These are phyloP conservation scores for Smallanthus sonchifolius DNA, from an alignment of 129 eudicot genomes.

Conservation along the genomic window DNA sequence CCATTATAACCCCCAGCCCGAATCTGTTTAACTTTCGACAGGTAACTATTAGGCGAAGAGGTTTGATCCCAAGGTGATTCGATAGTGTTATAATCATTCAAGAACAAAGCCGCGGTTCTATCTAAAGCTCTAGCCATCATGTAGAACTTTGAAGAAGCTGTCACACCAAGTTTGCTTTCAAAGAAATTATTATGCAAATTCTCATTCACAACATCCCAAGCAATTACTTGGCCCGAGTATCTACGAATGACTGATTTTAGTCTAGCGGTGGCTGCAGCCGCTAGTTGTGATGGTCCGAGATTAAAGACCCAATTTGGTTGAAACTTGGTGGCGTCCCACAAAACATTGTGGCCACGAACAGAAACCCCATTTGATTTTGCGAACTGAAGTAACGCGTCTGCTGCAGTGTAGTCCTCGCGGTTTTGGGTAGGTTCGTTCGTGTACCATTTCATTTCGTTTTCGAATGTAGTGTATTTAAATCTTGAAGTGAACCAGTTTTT, in stretches of 20 bases:
- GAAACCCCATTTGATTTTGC: slow-evolving; percentile 34
- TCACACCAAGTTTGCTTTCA: slow-evolving; percentile 47
- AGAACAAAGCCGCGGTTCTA: slow-evolving; percentile 31
- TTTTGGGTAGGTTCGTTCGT: slow-evolving; percentile 30
- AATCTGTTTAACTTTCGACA: slow-evolving; percentile 33
- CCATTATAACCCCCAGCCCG: slow-evolving; percentile 32
- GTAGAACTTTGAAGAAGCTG: slow-evolving; percentile 27
- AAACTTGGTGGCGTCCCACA: slow-evolving; percentile 55
- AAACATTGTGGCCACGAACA: slow-evolving; percentile 66
- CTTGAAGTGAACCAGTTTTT: slow-evolving; percentile 63
- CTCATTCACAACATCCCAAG: slow-evolving; percentile 86
- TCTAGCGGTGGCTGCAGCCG: slow-evolving; percentile 29
- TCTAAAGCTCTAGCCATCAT: slow-evolving; percentile 28
- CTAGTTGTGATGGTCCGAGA: slow-evolving; percentile 27
- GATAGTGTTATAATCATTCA: slow-evolving; percentile 71
- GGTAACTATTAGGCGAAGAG: slow-evolving; percentile 41
- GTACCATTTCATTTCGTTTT: slow-evolving; percentile 69
- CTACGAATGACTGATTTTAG: slow-evolving; percentile 36
- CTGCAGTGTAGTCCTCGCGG: slow-evolving; percentile 31
- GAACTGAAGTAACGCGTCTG: slow-evolving; percentile 45
- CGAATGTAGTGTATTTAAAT: slow-evolving; percentile 53
- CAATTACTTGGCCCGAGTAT: slow-evolving; percentile 44
- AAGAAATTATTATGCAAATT: slow-evolving; percentile 53
- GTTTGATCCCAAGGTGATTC: slow-evolving; percentile 36
- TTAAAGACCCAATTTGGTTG: slow-evolving; percentile 49